Evolutionary conservation across 2,329 filamentous ascomycete genomes (phyloP), one percentile per base, ranked within the genome.

Genomic region (Magnaporthiopsis incrustans): DNA sequence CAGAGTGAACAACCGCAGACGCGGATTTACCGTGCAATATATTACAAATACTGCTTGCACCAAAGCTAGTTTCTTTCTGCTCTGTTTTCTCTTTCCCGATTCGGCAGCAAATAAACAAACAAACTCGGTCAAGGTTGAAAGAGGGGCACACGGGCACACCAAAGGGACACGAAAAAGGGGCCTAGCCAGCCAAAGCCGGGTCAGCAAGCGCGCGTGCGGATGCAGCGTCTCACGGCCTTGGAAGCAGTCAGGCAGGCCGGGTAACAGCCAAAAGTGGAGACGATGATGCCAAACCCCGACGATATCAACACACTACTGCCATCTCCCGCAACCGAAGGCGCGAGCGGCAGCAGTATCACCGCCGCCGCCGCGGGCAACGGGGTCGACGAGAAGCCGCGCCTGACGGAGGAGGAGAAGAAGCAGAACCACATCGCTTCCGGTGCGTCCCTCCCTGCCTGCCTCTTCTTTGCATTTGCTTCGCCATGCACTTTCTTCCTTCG

Each of bases 371-470:
- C 53, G 44, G 35, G 59, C 58, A 66, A 66, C 6, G 59, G 53
- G 2, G 65, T 62, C 0, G 66, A 70, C 1, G 70, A 78, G 15
- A 73, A 74, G 62, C 69, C 71, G 1, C 71, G 75, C 8, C 66
- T 81, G 12, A 73, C 74, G 3, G 69, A 74, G n/a, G 71, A 73
- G 38, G 78, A 82, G 60, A 77, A 77, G 56, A 74, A 75, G 33
- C 69, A 70, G 60, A 76, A 76, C 62, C 75, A 76, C 64, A 75
- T 76, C 59, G 68, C 69, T 1, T 76, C 74, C 6, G 74, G 74
- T 75, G 60, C 57, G 70, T 30, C 30, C 30, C 30, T 64, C 0
- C 27, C 32, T 10, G 10, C 33, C 18, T 6, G 3, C 25, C 26
- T 30, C 33, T 11, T 10, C 33, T 8, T 25, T 10, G 59, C 5